phyloP scores from a whole-genome alignment of 2,329 filamentous ascomycete species.

The Coniochaeta prunicola region DNA sequence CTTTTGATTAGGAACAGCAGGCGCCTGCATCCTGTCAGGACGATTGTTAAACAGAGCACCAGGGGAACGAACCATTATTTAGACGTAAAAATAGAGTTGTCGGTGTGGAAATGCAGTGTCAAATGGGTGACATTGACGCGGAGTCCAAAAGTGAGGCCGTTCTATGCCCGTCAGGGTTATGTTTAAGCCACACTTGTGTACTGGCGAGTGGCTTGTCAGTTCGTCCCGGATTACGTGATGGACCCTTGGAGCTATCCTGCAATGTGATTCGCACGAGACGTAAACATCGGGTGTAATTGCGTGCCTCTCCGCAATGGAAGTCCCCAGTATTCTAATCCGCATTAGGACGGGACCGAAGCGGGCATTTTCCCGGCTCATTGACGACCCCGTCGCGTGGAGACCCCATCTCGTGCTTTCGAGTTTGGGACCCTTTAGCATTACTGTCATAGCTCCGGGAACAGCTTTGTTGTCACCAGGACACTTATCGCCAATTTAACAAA shows the following conservation, averaged over 20 bases:
- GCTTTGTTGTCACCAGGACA: neutral
- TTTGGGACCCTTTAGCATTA: neutral
- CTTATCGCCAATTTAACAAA: neutral
- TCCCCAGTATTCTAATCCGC: neutral
- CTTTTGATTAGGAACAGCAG: slow-evolving; percentile 20
- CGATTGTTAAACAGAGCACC: neutral
- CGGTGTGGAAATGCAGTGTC: neutral
- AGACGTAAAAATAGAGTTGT: slow-evolving; percentile 3
- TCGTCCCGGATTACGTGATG: too few relatives aligned
- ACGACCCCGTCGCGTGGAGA: neutral
- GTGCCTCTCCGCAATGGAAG: neutral
- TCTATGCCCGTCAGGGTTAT: neutral
- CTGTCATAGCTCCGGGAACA: neutral
- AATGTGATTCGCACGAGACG: neutral
- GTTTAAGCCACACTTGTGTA: neutral
- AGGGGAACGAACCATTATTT: slow-evolving; percentile 12
- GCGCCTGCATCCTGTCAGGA: slow-evolving; percentile 13
- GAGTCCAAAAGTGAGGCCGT: neutral
- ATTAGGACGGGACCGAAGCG: neutral
- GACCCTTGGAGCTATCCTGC: neutral
- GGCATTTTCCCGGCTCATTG: neutral
- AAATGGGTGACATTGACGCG: neutral
- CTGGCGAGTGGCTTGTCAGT: neutral
- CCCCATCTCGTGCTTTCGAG: neutral
- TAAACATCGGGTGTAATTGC: neutral